Evolutionary conservation across 2,329 filamentous ascomycete species (phyloP), one percentile per base, ranked within the genome.

Genomic region (Botrytis deweyae): DNA sequence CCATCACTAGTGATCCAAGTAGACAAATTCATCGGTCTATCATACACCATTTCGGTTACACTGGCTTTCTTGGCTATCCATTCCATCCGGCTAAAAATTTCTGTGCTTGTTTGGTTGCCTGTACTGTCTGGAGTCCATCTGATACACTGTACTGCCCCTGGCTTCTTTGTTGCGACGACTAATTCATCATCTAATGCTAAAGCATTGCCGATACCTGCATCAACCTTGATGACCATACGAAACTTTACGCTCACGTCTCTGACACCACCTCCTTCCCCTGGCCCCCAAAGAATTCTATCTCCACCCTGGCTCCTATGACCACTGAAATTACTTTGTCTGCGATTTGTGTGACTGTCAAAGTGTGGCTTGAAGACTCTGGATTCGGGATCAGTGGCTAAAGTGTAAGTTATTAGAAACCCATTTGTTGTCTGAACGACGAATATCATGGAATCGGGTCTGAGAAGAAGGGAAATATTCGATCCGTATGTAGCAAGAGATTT

Each of bases 161-260:
- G 96, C 80, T 96, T 97, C 73, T 90, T 87, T 0, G 96, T 99
- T 7, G 96, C 93, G 70, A 99, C 95, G 36, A 98, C 87, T 59
- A 99, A 86, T 82, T 98, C 96, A 73, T 97, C 93, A 77, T 98
- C 96, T 36, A 98, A 87, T 3, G 96, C 95, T 72, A 98, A 84
- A 18, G 93, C 94, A 79, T 91, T 93, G 78, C 91, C 91, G 78
- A 99, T 98, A 3, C 96, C 96, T 4, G 96, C 96, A 83, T 99
- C 96, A 29, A 99, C 94, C 81, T 97, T 97, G 80, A 99, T 98
- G 22, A 97, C 95, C 93, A 98, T 97, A 73, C 95, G 90, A 83
- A 99, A 99, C 18, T 94, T 92, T 67, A 99, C 88, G 79, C 92
- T 97, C 73, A 97, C 90, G 83, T 99, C 96, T 71, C 90, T 89